A percentile compares a stretch with the other conserved stretches of the same genome.
Conservation (phyloP, 805 yeast genomes). For the Starmera caribaea region DNA sequence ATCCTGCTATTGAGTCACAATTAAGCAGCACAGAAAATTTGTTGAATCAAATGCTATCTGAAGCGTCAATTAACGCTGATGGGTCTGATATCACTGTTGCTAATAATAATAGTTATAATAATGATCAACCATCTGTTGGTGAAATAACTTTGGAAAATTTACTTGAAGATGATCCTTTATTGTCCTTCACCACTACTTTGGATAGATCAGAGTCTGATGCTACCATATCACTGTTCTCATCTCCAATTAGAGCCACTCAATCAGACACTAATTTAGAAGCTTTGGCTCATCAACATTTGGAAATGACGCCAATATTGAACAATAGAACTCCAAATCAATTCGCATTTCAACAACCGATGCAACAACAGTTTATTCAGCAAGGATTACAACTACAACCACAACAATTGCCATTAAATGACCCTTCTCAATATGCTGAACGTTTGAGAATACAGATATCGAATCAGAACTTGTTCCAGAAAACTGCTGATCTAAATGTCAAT, state of each 20-base stretch:
- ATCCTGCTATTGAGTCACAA: too few relatives aligned
- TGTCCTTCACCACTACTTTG: slow-evolving; percentile 15
- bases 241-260: slow-evolving; percentile 8
- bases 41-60: too few relatives aligned
- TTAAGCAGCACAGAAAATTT: too few relatives aligned
- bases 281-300: background rate
- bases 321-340: too few relatives aligned
- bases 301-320: background rate
- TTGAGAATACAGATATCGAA: slow-evolving; percentile 11
- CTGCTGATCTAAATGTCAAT: background rate
- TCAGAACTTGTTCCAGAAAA: slow-evolving; percentile 9
- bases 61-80: too few relatives aligned
- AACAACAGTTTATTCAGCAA: background rate
- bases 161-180: slow-evolving; percentile 18
- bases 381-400: background rate
- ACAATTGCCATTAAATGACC: background rate
- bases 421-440: slow-evolving; percentile 3
- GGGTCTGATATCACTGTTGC: background rate
- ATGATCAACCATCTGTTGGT: background rate
- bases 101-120: background rate
- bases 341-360: background rate
- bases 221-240: slow-evolving; percentile 16
- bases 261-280: background rate
- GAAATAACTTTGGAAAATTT: slow-evolving; percentile 16
- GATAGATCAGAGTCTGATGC: slow-evolving; percentile 20